Conservation (phyloP, 148 eudicot genomes). For the Rhododendron henanense region DNA sequence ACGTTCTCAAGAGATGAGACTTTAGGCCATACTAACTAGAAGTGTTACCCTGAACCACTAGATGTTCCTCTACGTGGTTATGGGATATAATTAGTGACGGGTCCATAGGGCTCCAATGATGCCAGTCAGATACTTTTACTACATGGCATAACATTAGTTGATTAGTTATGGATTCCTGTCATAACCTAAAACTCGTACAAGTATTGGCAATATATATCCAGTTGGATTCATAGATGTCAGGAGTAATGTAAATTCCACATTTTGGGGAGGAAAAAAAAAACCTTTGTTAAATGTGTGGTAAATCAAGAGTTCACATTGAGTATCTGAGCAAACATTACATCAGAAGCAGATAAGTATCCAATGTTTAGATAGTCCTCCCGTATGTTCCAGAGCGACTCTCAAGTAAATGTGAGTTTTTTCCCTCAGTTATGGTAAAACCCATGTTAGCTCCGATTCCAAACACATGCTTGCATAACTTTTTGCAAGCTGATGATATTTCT, state of each 20-base stretch:
- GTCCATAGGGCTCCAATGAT: neutral
- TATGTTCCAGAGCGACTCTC: neutral
- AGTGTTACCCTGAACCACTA: neutral
- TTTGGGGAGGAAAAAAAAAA: neutral
- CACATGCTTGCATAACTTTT: neutral
- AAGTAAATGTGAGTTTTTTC: neutral
- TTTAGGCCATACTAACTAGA: no score
- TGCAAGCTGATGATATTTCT: constrained; percentile 75
- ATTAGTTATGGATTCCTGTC: neutral
- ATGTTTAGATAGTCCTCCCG: neutral
- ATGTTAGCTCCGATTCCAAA: neutral
- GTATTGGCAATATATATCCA: neutral
- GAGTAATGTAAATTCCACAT: neutral
- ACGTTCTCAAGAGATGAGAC: neutral
- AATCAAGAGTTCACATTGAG: neutral
- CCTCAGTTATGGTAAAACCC: no score
- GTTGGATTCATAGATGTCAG: neutral
- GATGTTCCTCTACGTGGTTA: neutral
- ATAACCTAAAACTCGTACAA: neutral
- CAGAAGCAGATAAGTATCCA: neutral
- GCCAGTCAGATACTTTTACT: neutral
- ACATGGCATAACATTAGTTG: neutral
- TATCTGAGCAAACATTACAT: neutral
- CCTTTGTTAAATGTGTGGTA: neutral
- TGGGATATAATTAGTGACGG: neutral